These are phyloP conservation scores for Oemleria cerasiformis DNA, from an alignment of 306 rosid genomes.

Conservation along the genomic window DNA sequence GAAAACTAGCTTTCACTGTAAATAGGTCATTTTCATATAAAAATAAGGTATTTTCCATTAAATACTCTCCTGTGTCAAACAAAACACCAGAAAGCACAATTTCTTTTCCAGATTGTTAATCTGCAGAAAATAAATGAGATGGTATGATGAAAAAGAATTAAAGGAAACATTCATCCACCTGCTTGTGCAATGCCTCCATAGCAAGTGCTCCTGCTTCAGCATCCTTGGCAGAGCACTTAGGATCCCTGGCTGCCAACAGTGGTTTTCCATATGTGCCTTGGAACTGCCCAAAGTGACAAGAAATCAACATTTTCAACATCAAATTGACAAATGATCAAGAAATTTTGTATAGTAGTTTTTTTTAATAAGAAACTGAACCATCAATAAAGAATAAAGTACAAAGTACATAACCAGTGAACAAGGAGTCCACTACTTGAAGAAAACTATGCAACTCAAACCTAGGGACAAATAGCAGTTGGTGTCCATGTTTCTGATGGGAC, in stretches of 20 bases:
- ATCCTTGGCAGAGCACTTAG: slow-evolving; percentile 96
- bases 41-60: background rate
- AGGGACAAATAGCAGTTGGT: too few relatives aligned
- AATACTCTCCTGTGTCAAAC: background rate
- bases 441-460: too few relatives aligned
- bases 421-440: too few relatives aligned
- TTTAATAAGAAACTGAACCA: too few relatives aligned
- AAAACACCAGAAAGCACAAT: background rate
- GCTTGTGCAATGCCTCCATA: slow-evolving; percentile 98
- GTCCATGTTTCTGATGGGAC: too few relatives aligned
- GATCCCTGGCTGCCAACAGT: slow-evolving; percentile 85
- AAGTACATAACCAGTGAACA: too few relatives aligned
- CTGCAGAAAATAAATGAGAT: background rate
- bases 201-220: slow-evolving; percentile 99
- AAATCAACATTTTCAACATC: slow-evolving; percentile 7
- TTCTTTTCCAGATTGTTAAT: background rate
- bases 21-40: background rate
- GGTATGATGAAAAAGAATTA: background rate
- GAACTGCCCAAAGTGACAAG: slow-evolving; percentile 57
- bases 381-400: too few relatives aligned
- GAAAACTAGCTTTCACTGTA: background rate
- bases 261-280: slow-evolving; percentile 94
- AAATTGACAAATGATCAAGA: background rate
- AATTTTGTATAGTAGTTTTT: background rate
- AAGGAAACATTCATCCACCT: slow-evolving; percentile 46